These are phyloP conservation scores for Amanita inopinata DNA, from an alignment of 768 basidiomycete genomes.

Conservation along the genomic window DNA sequence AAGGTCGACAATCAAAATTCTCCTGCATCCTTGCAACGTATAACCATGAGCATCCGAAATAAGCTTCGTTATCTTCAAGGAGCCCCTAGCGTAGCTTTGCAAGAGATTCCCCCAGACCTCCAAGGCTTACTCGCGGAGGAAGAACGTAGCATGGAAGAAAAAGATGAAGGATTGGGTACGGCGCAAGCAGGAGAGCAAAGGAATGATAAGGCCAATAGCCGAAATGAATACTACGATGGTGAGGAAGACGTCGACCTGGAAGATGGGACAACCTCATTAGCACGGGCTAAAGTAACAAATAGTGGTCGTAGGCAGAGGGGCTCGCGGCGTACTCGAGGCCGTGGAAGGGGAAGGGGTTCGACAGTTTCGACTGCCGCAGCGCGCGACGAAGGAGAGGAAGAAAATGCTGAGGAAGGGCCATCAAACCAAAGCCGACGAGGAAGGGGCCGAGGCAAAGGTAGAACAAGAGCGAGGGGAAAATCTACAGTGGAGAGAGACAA, in stretches of 20 bases:
- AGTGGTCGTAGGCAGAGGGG: slow-evolving; percentile 14
- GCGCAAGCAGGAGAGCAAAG: slow-evolving; percentile 47
- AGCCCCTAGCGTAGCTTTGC: slow-evolving; percentile 94
- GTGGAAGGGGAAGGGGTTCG: slow-evolving; percentile 18
- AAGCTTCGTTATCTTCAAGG: slow-evolving; percentile 90
- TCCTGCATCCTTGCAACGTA: slow-evolving; percentile 70
- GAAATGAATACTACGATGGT: slow-evolving; percentile 69
- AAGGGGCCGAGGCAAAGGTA: slow-evolving; percentile 4
- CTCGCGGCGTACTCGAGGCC: slow-evolving; percentile 19
- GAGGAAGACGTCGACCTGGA: slow-evolving; percentile 59
- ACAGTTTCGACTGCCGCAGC: neutral
- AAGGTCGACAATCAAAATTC: slow-evolving; percentile 93
- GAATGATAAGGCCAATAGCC: slow-evolving; percentile 38
- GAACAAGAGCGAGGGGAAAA: neutral
- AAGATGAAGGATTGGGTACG: slow-evolving; percentile 55
- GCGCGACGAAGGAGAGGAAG: slow-evolving; percentile 15
- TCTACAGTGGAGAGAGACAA: slow-evolving; percentile 5
- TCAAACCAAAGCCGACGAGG: slow-evolving; percentile 1
- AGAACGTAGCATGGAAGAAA: slow-evolving; percentile 56
- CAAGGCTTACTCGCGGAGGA: slow-evolving; percentile 70
- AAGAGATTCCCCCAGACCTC: slow-evolving; percentile 91
- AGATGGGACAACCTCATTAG: slow-evolving; percentile 15
- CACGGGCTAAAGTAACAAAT: slow-evolving; percentile 14
- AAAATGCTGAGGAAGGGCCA: slow-evolving; percentile 2
- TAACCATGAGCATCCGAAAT: slow-evolving; percentile 76